Base-by-base conservation (phyloP, 2,329 filamentous ascomycete species). In the Ophiostoma perfectum region DNA sequence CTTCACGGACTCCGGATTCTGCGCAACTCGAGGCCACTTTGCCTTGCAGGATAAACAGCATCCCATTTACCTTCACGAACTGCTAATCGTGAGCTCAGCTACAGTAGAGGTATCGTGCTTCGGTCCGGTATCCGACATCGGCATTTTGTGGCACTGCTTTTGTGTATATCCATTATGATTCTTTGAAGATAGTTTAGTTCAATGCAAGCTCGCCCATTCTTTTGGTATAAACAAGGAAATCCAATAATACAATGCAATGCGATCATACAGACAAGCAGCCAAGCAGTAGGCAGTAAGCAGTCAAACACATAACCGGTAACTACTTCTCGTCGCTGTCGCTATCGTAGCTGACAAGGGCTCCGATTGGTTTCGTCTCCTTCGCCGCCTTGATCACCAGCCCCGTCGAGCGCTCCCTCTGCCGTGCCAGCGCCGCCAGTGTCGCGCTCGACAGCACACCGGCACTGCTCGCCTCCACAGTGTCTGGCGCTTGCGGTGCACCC, bases 281-380 rank as follows among this genome's bases (percentile, higher is more conserved):
- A 60, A 27, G 18, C 36, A n/a, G 3, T 14, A 60, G 9, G 18
- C 36, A n/a, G 3, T 14, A 14, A 5, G 5, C 38, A 62, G 58
- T 38, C 39, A 42, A 42, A 6, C 6, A 18, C 18, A 27, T 27
- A 55, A 5, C 14, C n/a, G 71, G 38, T 4, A 18, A n/a, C 60
- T 63, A 39, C 16, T 63, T 38, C 16, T 42, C 39, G n/a, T 77
- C 74, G 78, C 79, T 75, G 70, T 97, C 93, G 76, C 93, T 97
- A 68, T 88, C 93, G 75, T 99, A 99, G 39, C 85, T 90, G 27
- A 97, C 95, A 72, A 98, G 80, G 6, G 92, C 90, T 1, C 91
- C 92, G 18, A 85, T 78, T 41, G 86, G 72, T 9, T 78, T 79
- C 41, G 83, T 79, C 9, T 84, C 78, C 66, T 87, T 83, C 38